Evolutionary conservation across 495 filamentous ascomycete species (phyloP).

Genomic region (Clavariopsis aquatica): DNA sequence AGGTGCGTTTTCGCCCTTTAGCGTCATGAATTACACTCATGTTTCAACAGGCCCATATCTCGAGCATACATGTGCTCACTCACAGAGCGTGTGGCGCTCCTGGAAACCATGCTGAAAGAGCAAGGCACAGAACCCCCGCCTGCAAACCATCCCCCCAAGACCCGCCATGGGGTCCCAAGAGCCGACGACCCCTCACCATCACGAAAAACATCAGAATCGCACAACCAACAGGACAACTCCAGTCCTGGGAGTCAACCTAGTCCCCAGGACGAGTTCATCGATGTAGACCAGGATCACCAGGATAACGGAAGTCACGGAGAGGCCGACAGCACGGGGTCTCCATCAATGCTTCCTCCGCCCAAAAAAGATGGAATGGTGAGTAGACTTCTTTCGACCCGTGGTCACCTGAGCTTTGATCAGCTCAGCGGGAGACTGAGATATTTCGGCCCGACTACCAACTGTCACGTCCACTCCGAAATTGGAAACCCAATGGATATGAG

Average conservation of each 20-base stretch:
- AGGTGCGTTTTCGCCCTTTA: conserved; percentile 41
- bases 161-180: conserved; percentile 38
- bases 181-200: conserved; percentile 29
- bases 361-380: conserved; percentile 50
- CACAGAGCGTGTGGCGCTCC: conserved; percentile 52
- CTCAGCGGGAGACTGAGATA: conserved; percentile 49
- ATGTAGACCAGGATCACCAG: conserved; percentile 36
- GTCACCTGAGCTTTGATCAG: conserved; percentile 51
- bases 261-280: conserved; percentile 37
- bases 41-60: conserved; percentile 51
- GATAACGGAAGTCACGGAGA: conserved; percentile 43
- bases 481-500: conserved; percentile 19
- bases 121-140: conserved; percentile 52
- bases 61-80: conserved; percentile 59
- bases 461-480: conserved; percentile 41
- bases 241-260: conserved; percentile 41
- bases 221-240: conserved; percentile 23
- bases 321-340: conserved; percentile 27
- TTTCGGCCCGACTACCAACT: conserved; percentile 53
- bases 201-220: conserved; percentile 15
- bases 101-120: conserved; percentile 55
- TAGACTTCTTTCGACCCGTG: conserved; percentile 48
- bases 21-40: not conserved
- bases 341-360: conserved; percentile 32
- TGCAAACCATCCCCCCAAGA: conserved; percentile 56